A percentile compares a stretch with the other conserved stretches of the same genome.
Conservation (phyloP, 495 filamentous ascomycete genomes). For the Lepidopterella palustris region DNA sequence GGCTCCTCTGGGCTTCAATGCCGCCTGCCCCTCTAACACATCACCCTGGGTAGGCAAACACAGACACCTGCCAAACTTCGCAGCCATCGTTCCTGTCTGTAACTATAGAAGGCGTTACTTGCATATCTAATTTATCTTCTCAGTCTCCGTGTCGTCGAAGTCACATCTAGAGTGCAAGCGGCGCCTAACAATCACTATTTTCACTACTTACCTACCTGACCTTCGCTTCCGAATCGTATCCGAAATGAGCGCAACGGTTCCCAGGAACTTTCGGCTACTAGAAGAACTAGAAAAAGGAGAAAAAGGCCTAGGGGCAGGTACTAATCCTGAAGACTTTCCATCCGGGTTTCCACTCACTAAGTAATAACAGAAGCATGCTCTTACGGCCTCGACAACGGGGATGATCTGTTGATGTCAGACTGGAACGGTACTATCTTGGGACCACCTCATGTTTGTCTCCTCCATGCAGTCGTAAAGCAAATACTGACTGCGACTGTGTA, state of each 20-base stretch:
- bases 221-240: background rate
- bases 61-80: no score
- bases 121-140: no score
- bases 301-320: slow-evolving; percentile 92
- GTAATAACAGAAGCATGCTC: slow-evolving; percentile 75
- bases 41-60: background rate
- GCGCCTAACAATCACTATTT: background rate
- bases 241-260: slow-evolving; percentile 75
- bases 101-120: no score
- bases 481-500: background rate
- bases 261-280: slow-evolving; percentile 89
- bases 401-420: slow-evolving; percentile 95
- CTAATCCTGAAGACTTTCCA: background rate
- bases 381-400: slow-evolving; percentile 88
- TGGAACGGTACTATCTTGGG: slow-evolving; percentile 98
- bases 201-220: background rate
- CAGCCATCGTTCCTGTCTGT: no score
- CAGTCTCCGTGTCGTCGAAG: background rate
- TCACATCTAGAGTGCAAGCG: background rate
- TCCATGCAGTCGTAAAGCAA: background rate
- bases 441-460: slow-evolving; percentile 75
- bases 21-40: background rate
- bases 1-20: background rate
- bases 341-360: background rate
- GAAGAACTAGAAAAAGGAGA: slow-evolving; percentile 99